A percentile compares a stretch with the other conserved stretches of the same genome.
Evolutionary conservation across 1,139 yeast genomes (phyloP).

Genomic region (Spathaspora jeffriesii): DNA sequence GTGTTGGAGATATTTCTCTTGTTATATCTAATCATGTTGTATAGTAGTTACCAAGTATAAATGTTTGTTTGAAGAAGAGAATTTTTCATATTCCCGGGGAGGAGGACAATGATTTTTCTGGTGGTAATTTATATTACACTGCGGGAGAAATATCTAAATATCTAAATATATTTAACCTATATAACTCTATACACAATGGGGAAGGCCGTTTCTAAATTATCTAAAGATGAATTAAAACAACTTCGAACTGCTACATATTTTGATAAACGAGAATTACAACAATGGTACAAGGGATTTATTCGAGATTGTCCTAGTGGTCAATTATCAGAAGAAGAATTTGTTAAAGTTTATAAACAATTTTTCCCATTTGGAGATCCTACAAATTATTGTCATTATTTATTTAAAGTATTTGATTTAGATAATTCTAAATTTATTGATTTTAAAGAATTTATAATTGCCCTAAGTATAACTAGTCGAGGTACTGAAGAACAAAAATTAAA

Average conservation of each 20-base stretch:
- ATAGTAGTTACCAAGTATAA: no score
- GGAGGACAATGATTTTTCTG: neutral
- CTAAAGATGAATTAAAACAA: slow-evolving; percentile 85
- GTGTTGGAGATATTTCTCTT: slow-evolving; percentile 13
- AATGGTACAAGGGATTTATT: slow-evolving; percentile 95
- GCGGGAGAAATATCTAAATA: neutral
- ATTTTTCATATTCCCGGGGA: neutral
- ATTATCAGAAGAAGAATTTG: slow-evolving; percentile 83
- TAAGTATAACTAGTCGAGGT: slow-evolving; percentile 90
- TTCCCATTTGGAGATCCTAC: slow-evolving; percentile 98
- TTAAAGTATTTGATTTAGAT: slow-evolving; percentile 87
- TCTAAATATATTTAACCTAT: no score
- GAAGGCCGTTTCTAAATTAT: slow-evolving; percentile 88
- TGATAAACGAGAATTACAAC: slow-evolving; percentile 92
- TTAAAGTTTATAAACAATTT: slow-evolving; percentile 91
- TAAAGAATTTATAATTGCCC: slow-evolving; percentile 87
- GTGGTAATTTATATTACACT: neutral
- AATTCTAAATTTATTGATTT: slow-evolving; percentile 83
- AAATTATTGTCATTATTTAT: slow-evolving; percentile 86
- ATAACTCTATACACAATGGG: slow-evolving; percentile 73
- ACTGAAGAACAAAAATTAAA: slow-evolving; percentile 79
- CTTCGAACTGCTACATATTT: slow-evolving; percentile 88
- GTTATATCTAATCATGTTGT: slow-evolving; percentile 3
- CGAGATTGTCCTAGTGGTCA: slow-evolving; percentile 95
- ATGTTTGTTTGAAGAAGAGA: no score